Evolutionary conservation across 2,329 filamentous ascomycete genomes (phyloP).

Genomic region (Ceratocystis lukuohia): DNA sequence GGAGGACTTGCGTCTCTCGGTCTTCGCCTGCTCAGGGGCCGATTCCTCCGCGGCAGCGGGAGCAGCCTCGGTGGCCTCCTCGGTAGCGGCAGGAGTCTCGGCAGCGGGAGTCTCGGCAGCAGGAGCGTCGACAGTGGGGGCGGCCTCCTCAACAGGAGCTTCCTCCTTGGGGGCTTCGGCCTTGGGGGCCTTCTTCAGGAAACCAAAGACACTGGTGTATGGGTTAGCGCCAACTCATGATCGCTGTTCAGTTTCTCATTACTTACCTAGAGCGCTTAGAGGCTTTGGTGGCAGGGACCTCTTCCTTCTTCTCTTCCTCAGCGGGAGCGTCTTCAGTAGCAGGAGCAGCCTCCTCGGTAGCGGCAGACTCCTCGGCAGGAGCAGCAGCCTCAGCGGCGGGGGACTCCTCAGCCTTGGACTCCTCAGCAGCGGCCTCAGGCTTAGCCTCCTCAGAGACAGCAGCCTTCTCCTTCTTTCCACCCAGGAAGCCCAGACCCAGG

Average conservation of each 20-base stretch:
- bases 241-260: not conserved
- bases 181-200: conserved; percentile 48
- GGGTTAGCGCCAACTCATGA: conserved; percentile 18
- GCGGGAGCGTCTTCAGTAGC: conserved; percentile 22
- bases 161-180: conserved; percentile 35
- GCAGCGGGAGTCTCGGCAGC: conserved; percentile 41
- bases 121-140: conserved; percentile 46
- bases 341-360: conserved; percentile 34
- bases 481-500: conserved; percentile 48
- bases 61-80: conserved; percentile 32
- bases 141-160: conserved; percentile 36
- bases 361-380: conserved; percentile 38
- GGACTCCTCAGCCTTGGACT: conserved; percentile 24
- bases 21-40: conserved; percentile 51
- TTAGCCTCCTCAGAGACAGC: conserved; percentile 20
- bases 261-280: conserved; percentile 36
- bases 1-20: conserved; percentile 70
- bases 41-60: conserved; percentile 37
- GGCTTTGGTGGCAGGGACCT: conserved; percentile 31
- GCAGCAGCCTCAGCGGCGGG: conserved; percentile 31
- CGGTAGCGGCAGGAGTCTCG: conserved; percentile 28
- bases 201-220: conserved; percentile 36
- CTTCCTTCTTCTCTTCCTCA: conserved; percentile 33
- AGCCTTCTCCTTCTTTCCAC: conserved; percentile 40
- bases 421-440: conserved; percentile 28